Percentiles rank a stretch among this genome's conserved stretches.
Conservation (phyloP, 1,284 basidiomycete genomes). For the Ustilago xerochloae region DNA sequence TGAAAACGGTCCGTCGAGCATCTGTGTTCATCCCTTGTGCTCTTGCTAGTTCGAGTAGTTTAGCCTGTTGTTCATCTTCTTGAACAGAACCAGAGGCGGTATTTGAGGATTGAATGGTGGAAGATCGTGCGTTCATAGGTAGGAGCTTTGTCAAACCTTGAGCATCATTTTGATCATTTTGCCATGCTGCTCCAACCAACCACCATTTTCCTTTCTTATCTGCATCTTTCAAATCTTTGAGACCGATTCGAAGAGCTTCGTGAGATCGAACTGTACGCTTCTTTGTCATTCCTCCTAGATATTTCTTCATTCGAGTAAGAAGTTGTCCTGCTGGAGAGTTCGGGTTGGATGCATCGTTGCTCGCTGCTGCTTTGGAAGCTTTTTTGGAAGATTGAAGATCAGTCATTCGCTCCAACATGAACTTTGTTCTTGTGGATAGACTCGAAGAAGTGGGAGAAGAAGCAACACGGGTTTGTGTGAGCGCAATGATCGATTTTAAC, state of each 20-base stretch:
- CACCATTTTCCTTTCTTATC: slow-evolving; percentile 96
- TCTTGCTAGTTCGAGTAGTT: slow-evolving; percentile 81
- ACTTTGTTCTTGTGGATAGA: slow-evolving; percentile 54
- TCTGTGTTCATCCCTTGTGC: slow-evolving; percentile 99
- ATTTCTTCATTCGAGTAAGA: slow-evolving; percentile 59
- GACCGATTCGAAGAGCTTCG: slow-evolving; percentile 56
- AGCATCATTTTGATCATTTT: slow-evolving; percentile 79
- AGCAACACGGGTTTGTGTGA: slow-evolving; percentile 50
- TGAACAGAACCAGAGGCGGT: slow-evolving; percentile 23
- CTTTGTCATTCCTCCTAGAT: slow-evolving; percentile 49
- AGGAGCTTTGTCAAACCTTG: slow-evolving; percentile 40
- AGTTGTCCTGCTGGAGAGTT: slow-evolving; percentile 23
- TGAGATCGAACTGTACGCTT: slow-evolving; percentile 54
- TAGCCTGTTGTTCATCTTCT: slow-evolving; percentile 72
- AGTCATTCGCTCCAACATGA: slow-evolving; percentile 65
- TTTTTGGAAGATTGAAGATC: slow-evolving; percentile 46
- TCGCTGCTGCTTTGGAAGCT: not conserved
- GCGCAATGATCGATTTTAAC: slow-evolving; percentile 58
- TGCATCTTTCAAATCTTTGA: slow-evolving; percentile 85
- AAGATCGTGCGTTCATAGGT: slow-evolving; percentile 33
- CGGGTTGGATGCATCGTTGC: slow-evolving; percentile 24
- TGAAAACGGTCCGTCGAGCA: slow-evolving; percentile 87
- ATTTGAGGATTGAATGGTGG: slow-evolving; percentile 23
- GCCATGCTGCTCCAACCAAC: slow-evolving; percentile 95
- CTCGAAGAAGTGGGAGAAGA: slow-evolving; percentile 14